These are phyloP conservation scores for Astrothelium subdiscretum DNA, from an alignment of 495 filamentous ascomycete genomes.

Conservation along the genomic window DNA sequence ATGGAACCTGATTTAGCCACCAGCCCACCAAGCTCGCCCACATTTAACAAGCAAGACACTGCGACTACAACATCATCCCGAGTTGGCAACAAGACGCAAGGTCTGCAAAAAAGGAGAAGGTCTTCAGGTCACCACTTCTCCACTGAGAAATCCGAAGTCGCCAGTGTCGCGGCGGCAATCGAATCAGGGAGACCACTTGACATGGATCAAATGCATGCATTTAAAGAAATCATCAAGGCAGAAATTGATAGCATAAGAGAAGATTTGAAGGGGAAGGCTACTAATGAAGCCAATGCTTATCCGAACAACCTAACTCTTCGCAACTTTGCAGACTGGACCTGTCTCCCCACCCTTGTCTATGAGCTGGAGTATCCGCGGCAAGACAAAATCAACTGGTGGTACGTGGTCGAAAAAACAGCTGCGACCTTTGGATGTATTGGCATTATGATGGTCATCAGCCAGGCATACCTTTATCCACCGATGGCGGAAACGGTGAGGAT, in stretches of 20 bases:
- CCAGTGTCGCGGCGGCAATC: conserved; percentile 42
- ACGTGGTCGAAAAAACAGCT: conserved; percentile 55
- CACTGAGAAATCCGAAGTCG: conserved; percentile 36
- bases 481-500: conserved; percentile 52
- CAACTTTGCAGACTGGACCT: conserved; percentile 61
- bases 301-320: conserved; percentile 53
- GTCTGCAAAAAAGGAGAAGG: background rate
- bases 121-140: conserved; percentile 6
- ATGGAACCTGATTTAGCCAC: conserved; percentile 21
- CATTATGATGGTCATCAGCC: conserved; percentile 43
- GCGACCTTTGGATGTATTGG: conserved; percentile 59
- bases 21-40: conserved; percentile 15
- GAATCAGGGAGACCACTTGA: conserved; percentile 45
- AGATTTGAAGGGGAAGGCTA: conserved; percentile 49
- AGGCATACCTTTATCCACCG: conserved; percentile 50
- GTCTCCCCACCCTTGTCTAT: conserved; percentile 63
- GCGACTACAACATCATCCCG: background rate
- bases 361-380: conserved; percentile 66
- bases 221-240: conserved; percentile 45
- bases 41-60: conserved; percentile 22
- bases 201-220: conserved; percentile 44
- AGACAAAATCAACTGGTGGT: conserved; percentile 54
- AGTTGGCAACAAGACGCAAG: background rate
- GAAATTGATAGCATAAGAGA: conserved; percentile 51
- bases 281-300: conserved; percentile 35